Percentiles rank a stretch among this genome's conserved stretches.
These are phyloP conservation scores for Amanita fuliginea DNA, from an alignment of 768 basidiomycete species.

Conservation along the genomic window DNA sequence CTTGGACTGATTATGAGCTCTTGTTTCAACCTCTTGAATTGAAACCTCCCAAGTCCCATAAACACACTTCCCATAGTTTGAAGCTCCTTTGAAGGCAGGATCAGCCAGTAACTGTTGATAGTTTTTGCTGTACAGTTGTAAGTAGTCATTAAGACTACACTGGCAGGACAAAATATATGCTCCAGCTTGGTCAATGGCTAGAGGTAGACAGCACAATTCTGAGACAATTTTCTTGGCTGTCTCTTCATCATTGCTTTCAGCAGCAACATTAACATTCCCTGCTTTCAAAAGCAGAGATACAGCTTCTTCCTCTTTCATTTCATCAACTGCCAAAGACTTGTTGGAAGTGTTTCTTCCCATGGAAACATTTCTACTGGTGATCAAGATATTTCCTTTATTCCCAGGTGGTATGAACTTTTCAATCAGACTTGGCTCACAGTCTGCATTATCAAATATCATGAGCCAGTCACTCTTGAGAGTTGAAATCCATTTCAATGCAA, in stretches of 20 bases:
- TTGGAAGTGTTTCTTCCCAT: constrained; percentile 6
- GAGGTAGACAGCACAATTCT: neutral
- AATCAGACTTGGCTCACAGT: constrained; percentile 6
- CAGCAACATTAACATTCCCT: constrained; percentile 1
- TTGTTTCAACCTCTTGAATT: constrained; percentile 8
- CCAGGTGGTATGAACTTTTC: constrained; percentile 10
- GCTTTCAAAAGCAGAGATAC: constrained; percentile 11
- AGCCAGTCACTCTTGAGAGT: constrained; percentile 10
- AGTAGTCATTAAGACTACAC: constrained; percentile 9
- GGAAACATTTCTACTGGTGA: constrained; percentile 11
- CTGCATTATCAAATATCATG: constrained; percentile 14
- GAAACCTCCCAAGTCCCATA: constrained; percentile 15
- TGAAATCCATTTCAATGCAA: constrained; percentile 9
- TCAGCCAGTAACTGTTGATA: constrained; percentile 7
- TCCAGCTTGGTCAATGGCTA: constrained; percentile 13
- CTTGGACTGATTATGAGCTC: neutral
- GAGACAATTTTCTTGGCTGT: constrained; percentile 8
- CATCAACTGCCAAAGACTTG: constrained; percentile 4
- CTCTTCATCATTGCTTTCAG: neutral
- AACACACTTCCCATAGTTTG: constrained; percentile 11
- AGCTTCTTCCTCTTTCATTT: constrained; percentile 12
- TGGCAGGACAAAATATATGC: constrained; percentile 10
- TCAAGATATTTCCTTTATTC: constrained; percentile 10
- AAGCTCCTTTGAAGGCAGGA: constrained; percentile 8
- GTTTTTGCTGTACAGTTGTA: constrained; percentile 5